phyloP scores from a whole-genome alignment of 2,329 filamentous ascomycete genomes.

The Aspergillus thermomutatus region DNA sequence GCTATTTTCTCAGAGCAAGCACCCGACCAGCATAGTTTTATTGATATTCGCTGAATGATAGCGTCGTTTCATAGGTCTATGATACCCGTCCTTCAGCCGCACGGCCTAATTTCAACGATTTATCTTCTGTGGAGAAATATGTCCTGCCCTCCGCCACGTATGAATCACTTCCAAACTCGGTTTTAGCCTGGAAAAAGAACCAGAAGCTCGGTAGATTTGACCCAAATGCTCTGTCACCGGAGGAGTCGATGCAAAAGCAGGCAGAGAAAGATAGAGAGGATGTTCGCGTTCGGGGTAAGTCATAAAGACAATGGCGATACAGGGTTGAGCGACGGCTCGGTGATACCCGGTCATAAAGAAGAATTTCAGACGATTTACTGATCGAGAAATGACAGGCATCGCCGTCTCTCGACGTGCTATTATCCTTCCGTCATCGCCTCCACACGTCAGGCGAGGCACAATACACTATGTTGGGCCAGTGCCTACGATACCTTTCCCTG shows the following conservation, averaged over 20 bases:
- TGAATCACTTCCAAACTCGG: conserved; percentile 78
- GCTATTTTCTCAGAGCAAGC: neutral
- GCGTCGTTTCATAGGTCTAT: conserved; percentile 55
- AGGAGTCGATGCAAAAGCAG: conserved; percentile 68
- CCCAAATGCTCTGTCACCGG: conserved; percentile 70
- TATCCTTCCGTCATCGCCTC: conserved; percentile 40
- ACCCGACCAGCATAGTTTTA: neutral
- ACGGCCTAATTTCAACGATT: conserved; percentile 76
- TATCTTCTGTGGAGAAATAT: conserved; percentile 81
- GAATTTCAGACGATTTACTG: neutral
- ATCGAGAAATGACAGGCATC: conserved; percentile 35
- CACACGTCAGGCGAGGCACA: conserved; percentile 43
- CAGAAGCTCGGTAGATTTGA: conserved; percentile 96
- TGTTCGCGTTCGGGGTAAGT: conserved; percentile 61
- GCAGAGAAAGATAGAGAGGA: conserved; percentile 58
- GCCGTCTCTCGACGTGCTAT: conserved; percentile 42
- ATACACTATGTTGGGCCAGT: conserved; percentile 43
- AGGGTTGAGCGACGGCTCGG: too few relatives aligned
- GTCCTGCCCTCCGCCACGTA: conserved; percentile 83
- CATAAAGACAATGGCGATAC: conserved; percentile 29
- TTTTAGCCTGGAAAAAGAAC: conserved; percentile 92
- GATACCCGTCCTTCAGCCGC: conserved; percentile 75
- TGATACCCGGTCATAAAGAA: neutral
- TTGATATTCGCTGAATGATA: neutral
- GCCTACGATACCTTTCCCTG: conserved; percentile 36